Percentiles rank a stretch among this genome's conserved stretches.
Evolutionary conservation across 2,329 filamentous ascomycete species (phyloP).

Genomic region (Pseudopyricularia javanii): DNA sequence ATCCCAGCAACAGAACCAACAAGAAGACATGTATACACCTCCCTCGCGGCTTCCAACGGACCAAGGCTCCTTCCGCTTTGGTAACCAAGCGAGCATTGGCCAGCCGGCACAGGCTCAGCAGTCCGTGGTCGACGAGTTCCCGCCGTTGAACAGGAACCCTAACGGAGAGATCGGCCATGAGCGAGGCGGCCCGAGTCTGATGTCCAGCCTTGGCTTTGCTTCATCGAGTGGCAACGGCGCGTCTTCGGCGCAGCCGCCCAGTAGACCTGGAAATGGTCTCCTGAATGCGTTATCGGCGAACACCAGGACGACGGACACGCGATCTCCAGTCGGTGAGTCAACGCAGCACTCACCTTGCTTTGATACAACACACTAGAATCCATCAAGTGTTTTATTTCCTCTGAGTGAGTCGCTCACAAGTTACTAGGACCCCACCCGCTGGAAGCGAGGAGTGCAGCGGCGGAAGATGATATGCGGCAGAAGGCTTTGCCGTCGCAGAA

Average conservation of each 20-base stretch:
- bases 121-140: conserved; percentile 46
- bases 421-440: conserved; percentile 24
- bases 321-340: conserved; percentile 31
- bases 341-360: conserved; percentile 14
- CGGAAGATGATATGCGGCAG: conserved; percentile 32
- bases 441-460: conserved; percentile 25
- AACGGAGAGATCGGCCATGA: conserved; percentile 48
- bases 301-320: conserved; percentile 33
- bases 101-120: conserved; percentile 34
- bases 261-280: conserved; percentile 44
- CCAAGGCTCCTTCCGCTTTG: conserved; percentile 41
- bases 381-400: too few relatives aligned
- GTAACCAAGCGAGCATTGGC: conserved; percentile 28
- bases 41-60: conserved; percentile 22
- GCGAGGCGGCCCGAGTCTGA: conserved; percentile 30
- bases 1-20: conserved; percentile 32
- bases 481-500: conserved; percentile 24
- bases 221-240: conserved; percentile 23
- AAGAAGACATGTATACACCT: conserved; percentile 31
- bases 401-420: not conserved
- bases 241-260: conserved; percentile 23
- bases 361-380: too few relatives aligned
- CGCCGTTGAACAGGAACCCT: conserved; percentile 43
- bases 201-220: conserved; percentile 42
- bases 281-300: conserved; percentile 53